A percentile compares a stretch with the other conserved stretches of the same genome.
These are phyloP conservation scores for Lactarius psammicola DNA, from an alignment of 768 basidiomycete genomes.

Conservation along the genomic window DNA sequence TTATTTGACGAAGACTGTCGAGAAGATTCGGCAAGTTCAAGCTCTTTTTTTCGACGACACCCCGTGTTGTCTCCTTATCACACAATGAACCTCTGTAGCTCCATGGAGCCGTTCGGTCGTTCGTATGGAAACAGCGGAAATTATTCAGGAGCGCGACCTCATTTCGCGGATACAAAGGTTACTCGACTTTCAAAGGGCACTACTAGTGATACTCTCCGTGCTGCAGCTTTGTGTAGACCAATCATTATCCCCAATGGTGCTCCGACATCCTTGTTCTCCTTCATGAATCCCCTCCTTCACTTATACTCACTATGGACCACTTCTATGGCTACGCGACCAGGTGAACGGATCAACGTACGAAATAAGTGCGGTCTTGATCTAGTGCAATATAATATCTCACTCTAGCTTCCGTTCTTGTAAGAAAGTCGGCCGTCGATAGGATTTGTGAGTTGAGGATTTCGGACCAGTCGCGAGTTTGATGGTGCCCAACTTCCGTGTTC, in stretches of 20 bases:
- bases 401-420: neutral
- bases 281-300: too few species aligned
- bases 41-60: too few species aligned
- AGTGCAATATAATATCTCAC: neutral
- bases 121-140: neutral
- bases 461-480: neutral
- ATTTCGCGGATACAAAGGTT: neutral
- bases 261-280: too few species aligned
- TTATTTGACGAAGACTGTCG: too few species aligned
- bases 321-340: neutral
- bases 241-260: neutral
- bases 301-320: neutral
- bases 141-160: neutral
- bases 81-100: too few species aligned
- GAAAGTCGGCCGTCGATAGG: neutral
- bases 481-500: neutral
- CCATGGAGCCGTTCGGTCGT: neutral
- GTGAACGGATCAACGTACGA: neutral
- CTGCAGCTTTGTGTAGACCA: neutral
- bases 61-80: too few species aligned
- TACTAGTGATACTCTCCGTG: neutral
- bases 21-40: too few species aligned
- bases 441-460: neutral
- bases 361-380: neutral
- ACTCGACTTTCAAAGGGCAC: neutral